phyloP scores from a whole-genome alignment of 2,329 filamentous ascomycete genomes.

The Didymosphaeria variabile region DNA sequence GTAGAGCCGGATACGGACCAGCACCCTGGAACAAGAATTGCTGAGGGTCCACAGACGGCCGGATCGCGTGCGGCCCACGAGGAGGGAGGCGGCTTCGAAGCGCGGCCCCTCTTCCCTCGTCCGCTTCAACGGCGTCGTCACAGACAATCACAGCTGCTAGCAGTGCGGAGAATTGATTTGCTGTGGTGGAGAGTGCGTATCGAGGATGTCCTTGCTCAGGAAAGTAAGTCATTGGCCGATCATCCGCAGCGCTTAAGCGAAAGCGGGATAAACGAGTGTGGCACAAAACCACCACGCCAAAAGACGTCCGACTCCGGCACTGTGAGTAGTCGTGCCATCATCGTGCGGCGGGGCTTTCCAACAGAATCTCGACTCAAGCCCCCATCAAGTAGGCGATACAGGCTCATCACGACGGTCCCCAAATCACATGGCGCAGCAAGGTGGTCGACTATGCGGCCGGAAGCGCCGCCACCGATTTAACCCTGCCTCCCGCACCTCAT shows the following conservation, averaged over 20 bases:
- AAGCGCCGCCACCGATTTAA: constrained; percentile 30
- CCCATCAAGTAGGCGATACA: constrained; percentile 6
- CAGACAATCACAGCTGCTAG: constrained; percentile 11
- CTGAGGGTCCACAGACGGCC: constrained; percentile 1
- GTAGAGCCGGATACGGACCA: constrained; percentile 1
- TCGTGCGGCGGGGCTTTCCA: constrained; percentile 4
- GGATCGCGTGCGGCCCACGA: constrained; percentile 1
- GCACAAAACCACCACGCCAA: not conserved
- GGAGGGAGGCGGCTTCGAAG: constrained; percentile 5
- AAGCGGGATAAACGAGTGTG: not conserved
- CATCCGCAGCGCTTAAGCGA: constrained; percentile 4
- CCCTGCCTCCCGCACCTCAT: constrained; percentile 34
- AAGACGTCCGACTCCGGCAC: not conserved
- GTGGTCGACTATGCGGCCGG: constrained; percentile 21
- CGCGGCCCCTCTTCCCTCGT: constrained; percentile 10
- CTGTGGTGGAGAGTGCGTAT: constrained; percentile 1
- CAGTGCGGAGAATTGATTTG: constrained; percentile 13
- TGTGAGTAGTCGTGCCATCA: constrained; percentile 11
- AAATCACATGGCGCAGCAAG: constrained; percentile 36
- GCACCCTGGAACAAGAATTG: not conserved
- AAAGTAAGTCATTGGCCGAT: constrained; percentile 12
- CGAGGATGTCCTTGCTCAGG: constrained; percentile 1
- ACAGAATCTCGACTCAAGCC: constrained; percentile 17
- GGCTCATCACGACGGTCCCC: constrained; percentile 35
- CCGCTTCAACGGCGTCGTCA: constrained; percentile 13